phyloP scores from a whole-genome alignment of 169 alveolate species.

The Toxoplasma gondii region DNA sequence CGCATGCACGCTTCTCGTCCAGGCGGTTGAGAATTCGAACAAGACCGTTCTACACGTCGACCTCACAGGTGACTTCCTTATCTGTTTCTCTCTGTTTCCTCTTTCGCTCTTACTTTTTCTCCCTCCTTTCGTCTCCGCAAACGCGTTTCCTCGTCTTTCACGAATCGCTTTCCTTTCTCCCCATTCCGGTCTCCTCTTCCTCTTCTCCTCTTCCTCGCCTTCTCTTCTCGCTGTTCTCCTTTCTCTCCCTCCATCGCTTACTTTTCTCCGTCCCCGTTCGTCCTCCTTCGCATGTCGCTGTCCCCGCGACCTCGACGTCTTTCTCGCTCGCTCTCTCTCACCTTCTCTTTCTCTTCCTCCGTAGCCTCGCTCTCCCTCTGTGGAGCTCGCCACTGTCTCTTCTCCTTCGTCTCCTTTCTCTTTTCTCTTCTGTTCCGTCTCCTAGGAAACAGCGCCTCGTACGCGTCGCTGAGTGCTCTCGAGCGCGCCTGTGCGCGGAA shows the following conservation, averaged over 20 bases:
- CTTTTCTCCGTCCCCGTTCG: not conserved
- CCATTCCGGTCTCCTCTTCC: not conserved
- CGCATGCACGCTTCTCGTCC: slow-evolving; percentile 28
- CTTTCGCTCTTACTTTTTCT: not conserved
- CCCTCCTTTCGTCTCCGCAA: not conserved
- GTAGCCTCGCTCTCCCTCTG: not conserved
- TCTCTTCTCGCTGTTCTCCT: not conserved
- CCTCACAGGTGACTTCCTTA: not conserved
- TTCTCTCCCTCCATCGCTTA: not conserved
- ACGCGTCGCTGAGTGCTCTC: not conserved
- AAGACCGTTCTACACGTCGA: slow-evolving; percentile 12
- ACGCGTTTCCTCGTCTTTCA: not conserved
- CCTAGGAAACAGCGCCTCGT: slow-evolving; percentile 8
- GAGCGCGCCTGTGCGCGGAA: not conserved
- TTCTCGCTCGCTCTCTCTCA: not conserved
- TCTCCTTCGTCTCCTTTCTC: not conserved
- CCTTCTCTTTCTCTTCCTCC: not conserved
- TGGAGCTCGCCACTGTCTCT: not conserved
- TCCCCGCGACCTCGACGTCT: not conserved
- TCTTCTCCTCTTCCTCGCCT: not conserved
- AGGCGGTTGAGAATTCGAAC: not conserved
- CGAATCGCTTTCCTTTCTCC: not conserved
- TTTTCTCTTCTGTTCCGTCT: not conserved
- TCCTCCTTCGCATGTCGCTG: not conserved
- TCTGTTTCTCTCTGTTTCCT: not conserved